Conservation (phyloP, 2,329 filamentous ascomycete species). For the Leptographium lundbergii region DNA sequence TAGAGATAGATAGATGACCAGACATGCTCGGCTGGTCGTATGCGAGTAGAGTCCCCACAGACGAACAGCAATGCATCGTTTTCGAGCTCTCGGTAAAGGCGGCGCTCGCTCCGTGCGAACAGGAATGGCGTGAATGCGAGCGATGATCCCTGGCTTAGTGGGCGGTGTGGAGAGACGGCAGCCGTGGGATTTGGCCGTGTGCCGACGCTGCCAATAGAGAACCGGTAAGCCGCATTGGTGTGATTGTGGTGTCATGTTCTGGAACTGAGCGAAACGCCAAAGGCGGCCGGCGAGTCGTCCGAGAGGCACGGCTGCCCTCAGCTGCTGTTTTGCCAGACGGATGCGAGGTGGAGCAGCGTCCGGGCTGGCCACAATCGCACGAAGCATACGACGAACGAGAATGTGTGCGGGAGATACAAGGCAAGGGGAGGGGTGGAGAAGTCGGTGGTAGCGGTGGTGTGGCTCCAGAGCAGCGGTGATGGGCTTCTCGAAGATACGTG, state of each 20-base stretch:
- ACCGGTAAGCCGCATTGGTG: neutral
- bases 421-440: neutral
- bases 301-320: no score
- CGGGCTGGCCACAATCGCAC: neutral
- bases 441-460: neutral
- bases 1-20: no score
- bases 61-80: neutral
- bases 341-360: neutral
- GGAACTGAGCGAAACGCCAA: neutral
- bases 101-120: neutral
- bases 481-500: neutral
- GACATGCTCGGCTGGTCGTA: no score
- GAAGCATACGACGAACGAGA: neutral
- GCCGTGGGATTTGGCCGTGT: no score
- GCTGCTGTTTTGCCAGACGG: neutral
- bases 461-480: conserved; percentile 1
- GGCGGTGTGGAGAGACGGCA: neutral
- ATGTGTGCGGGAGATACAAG: neutral
- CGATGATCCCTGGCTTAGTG: neutral
- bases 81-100: neutral
- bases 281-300: neutral
- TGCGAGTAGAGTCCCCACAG: neutral
- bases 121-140: neutral
- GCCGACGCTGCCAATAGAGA: no score
- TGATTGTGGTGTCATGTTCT: neutral